Evolutionary conservation across 768 basidiomycete genomes (phyloP).

Genomic region (Boletus speciosus): DNA sequence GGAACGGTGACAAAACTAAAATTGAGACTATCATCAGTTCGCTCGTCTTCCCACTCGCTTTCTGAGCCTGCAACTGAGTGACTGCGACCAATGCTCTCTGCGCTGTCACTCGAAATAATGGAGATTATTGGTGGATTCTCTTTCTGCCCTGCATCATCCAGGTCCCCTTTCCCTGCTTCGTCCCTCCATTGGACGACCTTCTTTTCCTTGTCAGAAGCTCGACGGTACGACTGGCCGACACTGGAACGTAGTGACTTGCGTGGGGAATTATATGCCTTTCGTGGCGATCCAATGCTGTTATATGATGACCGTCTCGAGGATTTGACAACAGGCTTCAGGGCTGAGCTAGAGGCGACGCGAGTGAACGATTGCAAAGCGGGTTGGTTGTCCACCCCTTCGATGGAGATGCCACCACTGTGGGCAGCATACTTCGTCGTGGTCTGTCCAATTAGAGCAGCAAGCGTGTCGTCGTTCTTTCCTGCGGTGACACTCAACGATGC

Average conservation of each 20-base stretch:
- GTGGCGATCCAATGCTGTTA: slow-evolving; percentile 41
- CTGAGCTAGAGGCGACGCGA: slow-evolving; percentile 47
- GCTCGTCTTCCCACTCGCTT: slow-evolving; percentile 90
- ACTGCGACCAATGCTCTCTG: slow-evolving; percentile 28
- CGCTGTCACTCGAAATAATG: slow-evolving; percentile 38
- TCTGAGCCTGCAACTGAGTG: slow-evolving; percentile 63
- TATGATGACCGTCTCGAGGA: slow-evolving; percentile 44
- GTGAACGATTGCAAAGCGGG: slow-evolving; percentile 39
- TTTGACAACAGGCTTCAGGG: slow-evolving; percentile 41
- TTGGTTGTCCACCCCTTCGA: slow-evolving; percentile 53
- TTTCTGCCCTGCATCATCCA: slow-evolving; percentile 58
- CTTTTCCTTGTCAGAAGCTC: slow-evolving; percentile 61
- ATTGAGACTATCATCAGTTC: slow-evolving; percentile 73
- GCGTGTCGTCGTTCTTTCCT: slow-evolving; percentile 66
- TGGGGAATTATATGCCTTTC: slow-evolving; percentile 55
- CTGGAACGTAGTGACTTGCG: slow-evolving; percentile 73
- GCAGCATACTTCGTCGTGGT: slow-evolving; percentile 58
- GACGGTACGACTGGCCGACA: slow-evolving; percentile 55
- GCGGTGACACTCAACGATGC: slow-evolving; percentile 51
- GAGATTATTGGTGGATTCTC: slow-evolving; percentile 15
- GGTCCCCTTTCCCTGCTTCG: slow-evolving; percentile 76
- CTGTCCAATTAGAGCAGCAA: slow-evolving; percentile 64
- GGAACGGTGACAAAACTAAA: slow-evolving; percentile 44
- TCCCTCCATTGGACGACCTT: slow-evolving; percentile 88
- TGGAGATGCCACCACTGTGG: slow-evolving; percentile 31